phyloP scores from a whole-genome alignment of 2,329 filamentous ascomycete species.

The Stachybotrys elegans region DNA sequence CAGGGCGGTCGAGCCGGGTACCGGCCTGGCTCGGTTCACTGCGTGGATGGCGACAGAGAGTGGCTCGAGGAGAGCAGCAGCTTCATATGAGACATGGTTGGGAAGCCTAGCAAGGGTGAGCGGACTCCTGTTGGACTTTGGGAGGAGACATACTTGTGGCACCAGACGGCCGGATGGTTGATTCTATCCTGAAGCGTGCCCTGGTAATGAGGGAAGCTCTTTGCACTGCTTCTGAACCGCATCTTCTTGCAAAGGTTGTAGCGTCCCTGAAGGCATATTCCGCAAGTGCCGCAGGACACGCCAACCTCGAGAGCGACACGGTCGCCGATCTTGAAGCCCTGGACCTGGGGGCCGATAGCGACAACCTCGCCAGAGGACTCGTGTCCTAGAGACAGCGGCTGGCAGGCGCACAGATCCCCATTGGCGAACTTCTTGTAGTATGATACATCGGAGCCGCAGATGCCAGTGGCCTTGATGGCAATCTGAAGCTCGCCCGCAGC shows the following conservation, averaged over 20 bases:
- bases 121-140: neutral
- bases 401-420: conserved; percentile 61
- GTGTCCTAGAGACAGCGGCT: conserved; percentile 60
- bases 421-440: conserved; percentile 72
- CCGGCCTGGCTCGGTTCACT: conserved; percentile 48
- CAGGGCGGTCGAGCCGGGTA: conserved; percentile 51
- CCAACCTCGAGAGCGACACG: conserved; percentile 55
- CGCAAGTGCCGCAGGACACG: conserved; percentile 47
- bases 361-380: conserved; percentile 57
- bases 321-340: conserved; percentile 49
- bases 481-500: conserved; percentile 55
- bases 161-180: conserved; percentile 58
- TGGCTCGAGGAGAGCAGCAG: conserved; percentile 56
- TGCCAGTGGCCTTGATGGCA: conserved; percentile 59
- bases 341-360: conserved; percentile 47
- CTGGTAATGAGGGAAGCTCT: conserved; percentile 59
- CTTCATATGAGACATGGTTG: conserved; percentile 52
- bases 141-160: conserved; percentile 46
- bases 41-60: conserved; percentile 59
- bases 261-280: conserved; percentile 45
- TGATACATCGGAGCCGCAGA: conserved; percentile 65
- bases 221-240: conserved; percentile 58
- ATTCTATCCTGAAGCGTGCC: conserved; percentile 58
- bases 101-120: conserved; percentile 42
- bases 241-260: conserved; percentile 60